phyloP scores from a whole-genome alignment of 169 alveolate species.

The Nephromyces sp. region DNA sequence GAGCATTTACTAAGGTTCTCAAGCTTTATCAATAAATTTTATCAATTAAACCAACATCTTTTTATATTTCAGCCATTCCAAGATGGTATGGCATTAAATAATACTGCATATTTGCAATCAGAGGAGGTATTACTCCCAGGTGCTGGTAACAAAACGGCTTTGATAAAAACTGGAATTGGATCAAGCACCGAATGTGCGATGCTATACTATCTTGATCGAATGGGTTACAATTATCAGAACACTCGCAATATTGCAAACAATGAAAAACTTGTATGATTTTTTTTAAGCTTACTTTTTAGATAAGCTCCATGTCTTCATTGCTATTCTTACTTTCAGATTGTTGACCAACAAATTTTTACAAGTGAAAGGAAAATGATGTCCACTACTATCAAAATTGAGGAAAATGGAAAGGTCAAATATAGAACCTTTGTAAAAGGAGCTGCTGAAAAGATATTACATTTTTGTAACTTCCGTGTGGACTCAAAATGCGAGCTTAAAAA shows the following conservation, averaged over 20 bases:
- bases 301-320: too few relatives aligned
- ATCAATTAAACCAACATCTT: too few relatives aligned
- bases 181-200: slow-evolving; percentile 67
- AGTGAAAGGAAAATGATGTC: slow-evolving; percentile 70
- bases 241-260: slow-evolving; percentile 15
- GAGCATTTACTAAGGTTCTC: too few relatives aligned
- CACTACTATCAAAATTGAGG: slow-evolving; percentile 31
- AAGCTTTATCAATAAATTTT: too few relatives aligned
- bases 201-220: slow-evolving; percentile 42
- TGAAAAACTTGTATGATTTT: neutral
- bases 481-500: slow-evolving; percentile 25
- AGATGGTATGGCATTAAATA: neutral
- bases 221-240: slow-evolving; percentile 39
- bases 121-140: neutral
- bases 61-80: neutral
- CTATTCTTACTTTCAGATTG: slow-evolving; percentile 4
- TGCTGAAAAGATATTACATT: slow-evolving; percentile 48
- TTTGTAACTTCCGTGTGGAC: slow-evolving; percentile 20
- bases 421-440: slow-evolving; percentile 64
- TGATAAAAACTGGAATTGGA: slow-evolving; percentile 1
- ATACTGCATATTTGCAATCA: neutral
- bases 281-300: neutral
- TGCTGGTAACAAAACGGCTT: neutral
- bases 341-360: slow-evolving; percentile 44
- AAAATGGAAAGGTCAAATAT: neutral